Conservation (phyloP, 805 yeast species). For the Zygoascus biomembranicola region DNA sequence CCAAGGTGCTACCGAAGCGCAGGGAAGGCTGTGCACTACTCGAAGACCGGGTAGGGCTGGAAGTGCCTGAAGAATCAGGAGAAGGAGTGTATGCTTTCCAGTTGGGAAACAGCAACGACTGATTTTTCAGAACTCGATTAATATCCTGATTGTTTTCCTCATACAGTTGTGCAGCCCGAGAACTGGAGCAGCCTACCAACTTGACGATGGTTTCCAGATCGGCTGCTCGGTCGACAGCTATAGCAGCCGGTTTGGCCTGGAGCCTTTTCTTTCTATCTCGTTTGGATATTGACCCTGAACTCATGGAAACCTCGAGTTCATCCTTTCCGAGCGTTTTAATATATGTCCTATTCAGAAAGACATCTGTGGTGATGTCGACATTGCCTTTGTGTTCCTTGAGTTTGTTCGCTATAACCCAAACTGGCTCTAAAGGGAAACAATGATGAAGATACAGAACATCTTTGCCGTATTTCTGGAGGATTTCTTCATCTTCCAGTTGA, state of each 20-base stretch:
- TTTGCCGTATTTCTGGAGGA: background rate
- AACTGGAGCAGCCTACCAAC: background rate
- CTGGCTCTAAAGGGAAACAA: constrained; percentile 15
- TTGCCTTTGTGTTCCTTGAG: constrained; percentile 11
- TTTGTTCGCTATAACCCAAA: constrained; percentile 6
- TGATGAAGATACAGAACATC: constrained; percentile 7
- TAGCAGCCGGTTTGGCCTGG: background rate
- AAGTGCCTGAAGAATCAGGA: background rate
- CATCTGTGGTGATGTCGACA: constrained; percentile 11
- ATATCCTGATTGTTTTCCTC: constrained; percentile 9
- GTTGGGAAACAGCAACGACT: background rate
- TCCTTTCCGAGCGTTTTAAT: background rate
- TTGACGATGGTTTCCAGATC: background rate
- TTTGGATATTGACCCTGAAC: background rate
- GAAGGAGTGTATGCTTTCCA: background rate
- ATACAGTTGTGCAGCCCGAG: constrained; percentile 7
- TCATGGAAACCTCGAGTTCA: constrained; percentile 3
- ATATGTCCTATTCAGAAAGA: constrained; percentile 10
- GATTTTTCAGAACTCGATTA: constrained; percentile 2
- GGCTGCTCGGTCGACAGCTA: background rate
- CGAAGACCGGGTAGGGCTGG: background rate
- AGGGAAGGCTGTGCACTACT: background rate
- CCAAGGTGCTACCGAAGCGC: background rate
- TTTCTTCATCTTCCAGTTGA: background rate
- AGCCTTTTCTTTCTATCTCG: background rate